Percentiles rank a stretch among this genome's conserved stretches.
phyloP scores from a whole-genome alignment of 2,329 filamentous ascomycete species.

The Aspergillus cejpii region DNA sequence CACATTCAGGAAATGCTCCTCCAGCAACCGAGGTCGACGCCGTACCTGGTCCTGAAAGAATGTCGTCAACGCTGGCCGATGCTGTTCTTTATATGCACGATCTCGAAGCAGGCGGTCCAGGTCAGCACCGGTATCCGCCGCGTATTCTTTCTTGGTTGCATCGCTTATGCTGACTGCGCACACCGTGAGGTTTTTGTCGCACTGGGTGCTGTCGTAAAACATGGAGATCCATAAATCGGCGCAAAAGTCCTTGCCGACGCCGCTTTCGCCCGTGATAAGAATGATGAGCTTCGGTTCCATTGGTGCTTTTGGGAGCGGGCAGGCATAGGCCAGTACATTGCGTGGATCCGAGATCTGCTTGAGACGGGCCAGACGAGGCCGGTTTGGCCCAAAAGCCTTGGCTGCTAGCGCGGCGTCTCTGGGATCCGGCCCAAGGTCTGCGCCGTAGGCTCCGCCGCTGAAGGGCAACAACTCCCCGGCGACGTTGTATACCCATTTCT shows the following conservation, averaged over 20 bases:
- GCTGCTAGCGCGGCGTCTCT: constrained; percentile 48
- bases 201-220: constrained; percentile 26
- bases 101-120: constrained; percentile 45
- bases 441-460: constrained; percentile 50
- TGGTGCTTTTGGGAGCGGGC: constrained; percentile 44
- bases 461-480: constrained; percentile 44
- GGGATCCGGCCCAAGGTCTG: constrained; percentile 58
- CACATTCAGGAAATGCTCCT: constrained; percentile 48
- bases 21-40: constrained; percentile 42
- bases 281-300: constrained; percentile 46
- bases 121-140: constrained; percentile 45
- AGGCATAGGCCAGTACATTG: constrained; percentile 51
- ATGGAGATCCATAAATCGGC: constrained; percentile 47
- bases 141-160: constrained; percentile 53
- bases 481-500: constrained; percentile 54
- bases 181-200: constrained; percentile 32
- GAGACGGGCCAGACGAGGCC: constrained; percentile 44
- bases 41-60: constrained; percentile 47
- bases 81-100: constrained; percentile 57
- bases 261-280: constrained; percentile 48
- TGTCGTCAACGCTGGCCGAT: constrained; percentile 47
- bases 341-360: constrained; percentile 47
- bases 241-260: constrained; percentile 57
- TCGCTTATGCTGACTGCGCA: constrained; percentile 52
- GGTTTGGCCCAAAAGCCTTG: constrained; percentile 54